Conservation (phyloP, 1,139 yeast genomes). For the Wickerhamiella infanticola region DNA sequence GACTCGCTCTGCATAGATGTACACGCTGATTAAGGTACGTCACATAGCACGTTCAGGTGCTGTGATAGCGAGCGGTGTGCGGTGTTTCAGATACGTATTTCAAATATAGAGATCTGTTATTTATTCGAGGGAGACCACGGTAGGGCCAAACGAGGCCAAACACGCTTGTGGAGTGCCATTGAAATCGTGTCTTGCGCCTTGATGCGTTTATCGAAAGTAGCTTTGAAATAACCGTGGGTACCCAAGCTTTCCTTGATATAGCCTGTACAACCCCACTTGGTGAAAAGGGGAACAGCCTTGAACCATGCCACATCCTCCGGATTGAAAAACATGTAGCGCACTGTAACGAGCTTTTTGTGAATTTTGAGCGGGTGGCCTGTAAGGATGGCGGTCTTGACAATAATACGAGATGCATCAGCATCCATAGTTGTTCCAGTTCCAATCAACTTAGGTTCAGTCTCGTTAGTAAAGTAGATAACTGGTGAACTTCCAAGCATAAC, state of each 20-base stretch:
- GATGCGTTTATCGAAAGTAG: conserved; percentile 81
- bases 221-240: conserved; percentile 96
- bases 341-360: conserved; percentile 80
- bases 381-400: conserved; percentile 76
- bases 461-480: conserved; percentile 24
- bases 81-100: no score
- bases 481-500: conserved; percentile 54
- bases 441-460: conserved; percentile 45
- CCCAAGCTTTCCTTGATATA: conserved; percentile 90
- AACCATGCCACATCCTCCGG: conserved; percentile 79
- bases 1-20: no score
- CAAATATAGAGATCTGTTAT: not conserved
- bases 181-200: conserved; percentile 88
- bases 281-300: conserved; percentile 83
- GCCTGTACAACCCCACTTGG: conserved; percentile 85
- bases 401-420: conserved; percentile 67
- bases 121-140: not conserved
- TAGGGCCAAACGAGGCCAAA: conserved; percentile 48
- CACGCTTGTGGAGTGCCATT: conserved; percentile 85
- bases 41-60: no score
- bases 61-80: no score
- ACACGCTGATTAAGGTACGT: no score
- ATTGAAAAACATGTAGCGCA: conserved; percentile 95
- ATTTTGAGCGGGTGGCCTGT: conserved; percentile 95
- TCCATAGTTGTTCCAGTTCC: conserved; percentile 88